A percentile compares a stretch with the other conserved stretches of the same genome.
These are phyloP conservation scores for Orbilia javanica DNA, from an alignment of 2,329 filamentous ascomycete genomes.

Conservation along the genomic window DNA sequence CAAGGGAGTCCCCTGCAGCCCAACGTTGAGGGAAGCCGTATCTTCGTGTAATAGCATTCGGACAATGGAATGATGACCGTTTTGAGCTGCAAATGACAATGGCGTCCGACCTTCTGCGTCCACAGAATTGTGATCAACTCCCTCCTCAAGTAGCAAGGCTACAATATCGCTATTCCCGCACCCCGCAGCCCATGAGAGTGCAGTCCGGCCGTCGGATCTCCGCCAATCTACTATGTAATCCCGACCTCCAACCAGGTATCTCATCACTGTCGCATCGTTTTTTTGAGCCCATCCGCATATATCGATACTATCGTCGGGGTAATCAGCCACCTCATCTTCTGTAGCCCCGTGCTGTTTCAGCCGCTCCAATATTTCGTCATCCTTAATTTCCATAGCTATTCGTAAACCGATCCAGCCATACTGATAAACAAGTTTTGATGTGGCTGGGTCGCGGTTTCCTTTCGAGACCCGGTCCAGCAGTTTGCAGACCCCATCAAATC, in stretches of 20 bases:
- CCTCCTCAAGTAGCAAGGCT: conserved; percentile 1
- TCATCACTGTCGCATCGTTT: conserved; percentile 11
- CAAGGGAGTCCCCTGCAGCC: neutral
- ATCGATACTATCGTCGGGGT: neutral
- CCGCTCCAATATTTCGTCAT: neutral
- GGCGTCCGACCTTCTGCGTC: conserved; percentile 20
- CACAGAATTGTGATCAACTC: neutral
- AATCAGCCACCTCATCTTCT: conserved; percentile 21
- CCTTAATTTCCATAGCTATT: conserved; percentile 21
- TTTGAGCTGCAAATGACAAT: conserved; percentile 18
- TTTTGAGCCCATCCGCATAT: conserved; percentile 30
- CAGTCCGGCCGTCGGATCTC: neutral
- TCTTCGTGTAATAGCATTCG: neutral
- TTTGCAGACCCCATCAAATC: conserved; percentile 20
- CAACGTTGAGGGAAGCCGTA: neutral
- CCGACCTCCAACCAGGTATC: neutral
- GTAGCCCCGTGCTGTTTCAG: neutral
- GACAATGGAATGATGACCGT: neutral
- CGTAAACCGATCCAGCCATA: conserved; percentile 45
- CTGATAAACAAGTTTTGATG: neutral
- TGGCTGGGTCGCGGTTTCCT: neutral
- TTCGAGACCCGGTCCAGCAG: conserved; percentile 2
- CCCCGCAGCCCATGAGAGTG: conserved; percentile 28
- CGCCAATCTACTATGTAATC: neutral
- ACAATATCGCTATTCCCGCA: conserved; percentile 25